These are phyloP conservation scores for Ilex aquifolium DNA, from an alignment of 257 asterid species.

Conservation along the genomic window DNA sequence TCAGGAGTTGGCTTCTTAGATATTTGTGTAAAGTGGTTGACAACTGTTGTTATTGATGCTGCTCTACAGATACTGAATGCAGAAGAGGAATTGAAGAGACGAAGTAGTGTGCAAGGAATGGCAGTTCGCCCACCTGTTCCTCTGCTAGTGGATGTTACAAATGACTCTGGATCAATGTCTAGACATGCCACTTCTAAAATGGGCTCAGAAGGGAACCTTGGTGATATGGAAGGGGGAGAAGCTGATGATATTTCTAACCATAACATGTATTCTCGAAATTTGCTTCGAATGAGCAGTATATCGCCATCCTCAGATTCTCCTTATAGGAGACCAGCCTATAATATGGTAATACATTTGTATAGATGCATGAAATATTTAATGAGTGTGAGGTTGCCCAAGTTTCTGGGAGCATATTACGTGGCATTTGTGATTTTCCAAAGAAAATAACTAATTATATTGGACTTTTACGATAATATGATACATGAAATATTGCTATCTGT, in stretches of 20 bases:
- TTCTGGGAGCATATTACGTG: background rate
- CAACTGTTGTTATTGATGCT: conserved; percentile 1
- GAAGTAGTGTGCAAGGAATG: conserved; percentile 40
- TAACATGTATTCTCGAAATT: conserved; percentile 44
- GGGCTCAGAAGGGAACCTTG: conserved; percentile 58
- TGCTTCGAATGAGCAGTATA: conserved; percentile 61
- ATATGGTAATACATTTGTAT: conserved; percentile 34
- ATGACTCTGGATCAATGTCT: conserved; percentile 74
- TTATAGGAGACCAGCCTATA: conserved; percentile 48
- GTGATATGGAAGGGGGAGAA: conserved; percentile 64
- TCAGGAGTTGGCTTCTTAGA: background rate
- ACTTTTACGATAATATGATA: too few species aligned
- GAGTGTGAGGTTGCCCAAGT: conserved; percentile 2
- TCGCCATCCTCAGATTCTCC: conserved; percentile 87
- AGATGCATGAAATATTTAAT: background rate
- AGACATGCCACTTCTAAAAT: conserved; percentile 68
- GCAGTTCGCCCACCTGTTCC: conserved; percentile 54
- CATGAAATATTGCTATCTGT: too few species aligned
- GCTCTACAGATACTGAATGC: conserved; percentile 70
- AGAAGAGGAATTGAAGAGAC: conserved; percentile 79
- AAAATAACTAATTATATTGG: too few species aligned
- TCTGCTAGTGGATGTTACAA: conserved; percentile 67
- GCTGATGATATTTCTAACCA: conserved; percentile 51
- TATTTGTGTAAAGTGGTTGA: conserved; percentile 2
- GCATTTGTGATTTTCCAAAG: too few species aligned